Percentiles rank a stretch among this genome's conserved stretches.
These are phyloP conservation scores for Dactylis glomerata DNA, from an alignment of 176 grass and related monocot species.

Conservation along the genomic window DNA sequence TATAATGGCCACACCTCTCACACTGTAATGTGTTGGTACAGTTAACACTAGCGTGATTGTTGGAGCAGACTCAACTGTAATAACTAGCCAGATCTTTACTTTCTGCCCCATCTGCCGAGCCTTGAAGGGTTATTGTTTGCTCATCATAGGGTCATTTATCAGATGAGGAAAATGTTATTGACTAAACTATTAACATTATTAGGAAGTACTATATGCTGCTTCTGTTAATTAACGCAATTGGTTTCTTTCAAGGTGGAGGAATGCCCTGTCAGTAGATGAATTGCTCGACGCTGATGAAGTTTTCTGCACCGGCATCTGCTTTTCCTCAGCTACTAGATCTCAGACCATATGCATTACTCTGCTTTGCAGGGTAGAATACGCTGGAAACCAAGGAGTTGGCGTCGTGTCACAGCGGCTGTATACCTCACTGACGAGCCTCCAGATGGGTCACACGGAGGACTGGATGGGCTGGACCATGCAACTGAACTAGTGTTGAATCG, in stretches of 20 bases:
- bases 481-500: slow-evolving; percentile 29
- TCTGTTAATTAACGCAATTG: background rate
- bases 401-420: slow-evolving; percentile 59
- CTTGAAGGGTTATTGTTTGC: background rate
- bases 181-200: background rate
- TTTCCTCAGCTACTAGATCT: background rate
- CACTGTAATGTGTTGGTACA: too few relatives aligned
- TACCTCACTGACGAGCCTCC: slow-evolving; percentile 56
- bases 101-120: too few relatives aligned
- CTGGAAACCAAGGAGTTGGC: slow-evolving; percentile 64
- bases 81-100: too few relatives aligned
- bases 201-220: background rate
- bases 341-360: background rate
- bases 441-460: slow-evolving; percentile 64
- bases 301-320: slow-evolving; percentile 87
- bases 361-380: slow-evolving; percentile 59
- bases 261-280: slow-evolving; percentile 56
- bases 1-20: too few relatives aligned
- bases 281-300: slow-evolving; percentile 78
- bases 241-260: slow-evolving; percentile 65
- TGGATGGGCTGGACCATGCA: slow-evolving; percentile 66
- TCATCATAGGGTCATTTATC: background rate
- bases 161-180: background rate
- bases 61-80: too few relatives aligned
- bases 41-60: too few relatives aligned